A percentile compares a stretch with the other conserved stretches of the same genome.
Conservation (phyloP, 257 asterid species). For the Rauvolfia tetraphylla region DNA sequence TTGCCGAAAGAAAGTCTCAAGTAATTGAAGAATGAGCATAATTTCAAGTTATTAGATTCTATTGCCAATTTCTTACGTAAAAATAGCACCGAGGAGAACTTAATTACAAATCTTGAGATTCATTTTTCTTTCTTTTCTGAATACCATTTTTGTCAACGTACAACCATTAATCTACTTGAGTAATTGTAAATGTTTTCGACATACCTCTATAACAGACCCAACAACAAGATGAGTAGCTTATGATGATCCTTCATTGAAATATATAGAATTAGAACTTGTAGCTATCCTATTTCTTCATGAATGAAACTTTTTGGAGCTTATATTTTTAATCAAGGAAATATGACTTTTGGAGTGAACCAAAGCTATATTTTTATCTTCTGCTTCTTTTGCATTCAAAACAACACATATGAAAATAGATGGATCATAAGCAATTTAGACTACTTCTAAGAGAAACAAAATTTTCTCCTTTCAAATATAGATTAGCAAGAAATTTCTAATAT, state of each 20-base stretch:
- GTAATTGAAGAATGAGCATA: background rate
- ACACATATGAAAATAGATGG: slow-evolving; percentile 50
- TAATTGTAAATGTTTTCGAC: background rate
- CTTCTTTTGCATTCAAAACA: slow-evolving; percentile 63
- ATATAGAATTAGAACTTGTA: slow-evolving; percentile 61
- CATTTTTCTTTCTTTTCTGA: too few species aligned
- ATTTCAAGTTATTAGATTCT: background rate
- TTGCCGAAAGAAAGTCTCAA: background rate
- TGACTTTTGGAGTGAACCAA: slow-evolving; percentile 74
- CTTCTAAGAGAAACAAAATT: background rate
- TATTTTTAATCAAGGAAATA: slow-evolving; percentile 54
- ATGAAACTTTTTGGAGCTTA: slow-evolving; percentile 46
- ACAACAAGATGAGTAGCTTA: slow-evolving; percentile 91
- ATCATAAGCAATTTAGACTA: slow-evolving; percentile 2
- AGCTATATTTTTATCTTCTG: slow-evolving; percentile 57
- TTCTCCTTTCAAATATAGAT: background rate
- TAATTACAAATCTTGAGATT: too few species aligned
- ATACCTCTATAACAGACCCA: slow-evolving; percentile 88
- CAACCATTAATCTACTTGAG: background rate
- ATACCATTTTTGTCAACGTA: background rate
- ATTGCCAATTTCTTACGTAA: background rate
- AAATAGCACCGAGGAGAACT: background rate
- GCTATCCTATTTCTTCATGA: slow-evolving; percentile 44
- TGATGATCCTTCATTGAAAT: slow-evolving; percentile 86
- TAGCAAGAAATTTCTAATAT: background rate